Percentiles rank a stretch among this genome's conserved stretches.
Conservation (phyloP, 1,284 basidiomycete genomes). For the Fomes fomentarius region DNA sequence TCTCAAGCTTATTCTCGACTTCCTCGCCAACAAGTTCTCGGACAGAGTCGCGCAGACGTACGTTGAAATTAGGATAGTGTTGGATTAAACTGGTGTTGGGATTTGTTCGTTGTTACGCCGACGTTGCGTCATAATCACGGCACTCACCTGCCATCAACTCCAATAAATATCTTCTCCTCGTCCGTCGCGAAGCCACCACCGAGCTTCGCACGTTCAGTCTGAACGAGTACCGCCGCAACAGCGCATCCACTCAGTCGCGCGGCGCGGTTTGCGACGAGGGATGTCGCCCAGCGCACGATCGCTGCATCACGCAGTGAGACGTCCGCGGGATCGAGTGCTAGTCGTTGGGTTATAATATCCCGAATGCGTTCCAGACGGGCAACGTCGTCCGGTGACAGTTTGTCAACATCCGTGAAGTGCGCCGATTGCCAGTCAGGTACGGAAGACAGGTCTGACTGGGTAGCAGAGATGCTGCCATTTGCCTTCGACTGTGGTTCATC, state of each 20-base stretch:
- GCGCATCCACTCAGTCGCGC: slow-evolving; percentile 86
- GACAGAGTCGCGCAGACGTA: slow-evolving; percentile 74
- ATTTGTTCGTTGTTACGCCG: neutral
- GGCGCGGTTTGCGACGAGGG: slow-evolving; percentile 82
- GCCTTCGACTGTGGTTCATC: slow-evolving; percentile 17
- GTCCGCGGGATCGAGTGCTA: slow-evolving; percentile 57
- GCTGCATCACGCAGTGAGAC: slow-evolving; percentile 73
- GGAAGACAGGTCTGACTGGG: slow-evolving; percentile 14
- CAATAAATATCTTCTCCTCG: slow-evolving; percentile 67
- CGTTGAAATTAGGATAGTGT: slow-evolving; percentile 87
- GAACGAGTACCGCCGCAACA: slow-evolving; percentile 83
- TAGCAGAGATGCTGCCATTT: slow-evolving; percentile 13
- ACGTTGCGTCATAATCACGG: neutral
- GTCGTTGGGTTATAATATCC: slow-evolving; percentile 60
- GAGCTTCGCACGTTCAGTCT: slow-evolving; percentile 68
- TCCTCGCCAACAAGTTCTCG: slow-evolving; percentile 78
- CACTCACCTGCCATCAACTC: slow-evolving; percentile 85
- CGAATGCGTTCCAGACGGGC: slow-evolving; percentile 54
- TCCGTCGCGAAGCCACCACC: slow-evolving; percentile 46
- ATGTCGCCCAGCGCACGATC: slow-evolving; percentile 82
- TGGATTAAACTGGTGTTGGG: slow-evolving; percentile 75
- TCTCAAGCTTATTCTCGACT: slow-evolving; percentile 78
- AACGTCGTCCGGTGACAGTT: slow-evolving; percentile 26
- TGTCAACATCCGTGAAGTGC: slow-evolving; percentile 33
- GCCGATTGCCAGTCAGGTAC: slow-evolving; percentile 23